A percentile compares a stretch with the other conserved stretches of the same genome.
Evolutionary conservation across 2,329 filamentous ascomycete genomes (phyloP).

Genomic region (Apiospora marii): DNA sequence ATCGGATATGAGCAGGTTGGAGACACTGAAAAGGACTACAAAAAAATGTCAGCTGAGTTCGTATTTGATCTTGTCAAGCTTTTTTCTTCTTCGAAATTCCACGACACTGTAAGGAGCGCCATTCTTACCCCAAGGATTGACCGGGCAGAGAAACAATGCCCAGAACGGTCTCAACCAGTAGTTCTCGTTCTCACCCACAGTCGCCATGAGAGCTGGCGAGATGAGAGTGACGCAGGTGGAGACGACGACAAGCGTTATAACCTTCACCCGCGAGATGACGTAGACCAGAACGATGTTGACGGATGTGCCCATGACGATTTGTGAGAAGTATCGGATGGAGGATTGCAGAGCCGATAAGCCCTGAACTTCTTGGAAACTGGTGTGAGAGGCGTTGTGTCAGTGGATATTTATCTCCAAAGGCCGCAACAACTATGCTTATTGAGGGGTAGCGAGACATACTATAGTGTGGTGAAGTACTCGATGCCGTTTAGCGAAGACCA

Average conservation of each 20-base stretch:
- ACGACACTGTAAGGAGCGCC: not conserved
- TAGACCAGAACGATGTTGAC: constrained; percentile 53
- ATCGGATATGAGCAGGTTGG: constrained; percentile 60
- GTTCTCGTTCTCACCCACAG: constrained; percentile 52
- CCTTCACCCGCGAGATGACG: constrained; percentile 48
- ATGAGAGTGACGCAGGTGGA: constrained; percentile 53
- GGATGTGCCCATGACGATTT: constrained; percentile 51
- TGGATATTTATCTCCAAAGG: not conserved
- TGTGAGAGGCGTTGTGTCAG: constrained; percentile 20
- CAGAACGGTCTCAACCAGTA: constrained; percentile 59
- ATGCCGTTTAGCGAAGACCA: constrained; percentile 53
- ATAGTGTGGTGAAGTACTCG: constrained; percentile 52
- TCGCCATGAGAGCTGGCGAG: constrained; percentile 62
- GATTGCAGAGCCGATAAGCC: constrained; percentile 47
- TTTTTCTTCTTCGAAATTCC: not conserved
- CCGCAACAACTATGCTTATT: too few species aligned
- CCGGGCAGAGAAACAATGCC: constrained; percentile 53
- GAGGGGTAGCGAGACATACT: constrained; percentile 38
- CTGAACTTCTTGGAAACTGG: constrained; percentile 55
- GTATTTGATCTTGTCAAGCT: not conserved
- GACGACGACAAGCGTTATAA: constrained; percentile 48
- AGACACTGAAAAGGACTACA: constrained; percentile 61
- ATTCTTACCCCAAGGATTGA: constrained; percentile 50
- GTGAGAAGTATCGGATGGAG: constrained; percentile 53
- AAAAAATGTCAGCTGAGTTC: not conserved